Conservation (phyloP, 2,329 filamentous ascomycete species). For the Didymella exigua region DNA sequence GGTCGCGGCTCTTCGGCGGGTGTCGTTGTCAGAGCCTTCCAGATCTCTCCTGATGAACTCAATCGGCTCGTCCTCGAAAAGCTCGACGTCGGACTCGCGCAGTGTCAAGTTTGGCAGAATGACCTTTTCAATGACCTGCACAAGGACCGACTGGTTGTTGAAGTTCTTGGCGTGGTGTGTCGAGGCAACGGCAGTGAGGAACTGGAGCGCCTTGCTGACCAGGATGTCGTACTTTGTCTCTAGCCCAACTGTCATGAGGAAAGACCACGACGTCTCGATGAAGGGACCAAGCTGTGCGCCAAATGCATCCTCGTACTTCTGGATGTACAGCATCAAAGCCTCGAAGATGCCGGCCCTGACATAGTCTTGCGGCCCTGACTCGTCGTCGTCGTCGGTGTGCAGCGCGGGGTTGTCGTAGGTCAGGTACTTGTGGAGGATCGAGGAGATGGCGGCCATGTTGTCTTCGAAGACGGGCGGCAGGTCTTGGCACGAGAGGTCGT, state of each 20-base stretch:
- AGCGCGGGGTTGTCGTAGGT: slow-evolving; percentile 85
- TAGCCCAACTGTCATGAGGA: slow-evolving; percentile 82
- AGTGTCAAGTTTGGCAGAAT: slow-evolving; percentile 91
- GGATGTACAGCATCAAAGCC: slow-evolving; percentile 83
- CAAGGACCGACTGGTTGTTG: slow-evolving; percentile 78
- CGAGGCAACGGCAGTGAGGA: slow-evolving; percentile 85
- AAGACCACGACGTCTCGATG: slow-evolving; percentile 86
- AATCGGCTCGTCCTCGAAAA: slow-evolving; percentile 98
- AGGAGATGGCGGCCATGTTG: slow-evolving; percentile 76
- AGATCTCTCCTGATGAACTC: slow-evolving; percentile 96
- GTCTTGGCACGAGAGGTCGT: slow-evolving; percentile 97
- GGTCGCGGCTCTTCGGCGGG: slow-evolving; percentile 85
- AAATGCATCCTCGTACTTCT: slow-evolving; percentile 96
- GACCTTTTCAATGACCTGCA: slow-evolving; percentile 93
- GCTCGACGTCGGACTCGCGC: slow-evolving; percentile 89
- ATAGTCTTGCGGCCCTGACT: slow-evolving; percentile 81
- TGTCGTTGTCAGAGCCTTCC: slow-evolving; percentile 95
- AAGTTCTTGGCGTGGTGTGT: slow-evolving; percentile 81
- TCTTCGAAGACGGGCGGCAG: slow-evolving; percentile 94
- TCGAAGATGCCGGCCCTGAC: slow-evolving; percentile 95
- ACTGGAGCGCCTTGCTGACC: slow-evolving; percentile 92
- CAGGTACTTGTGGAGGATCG: slow-evolving; percentile 89
- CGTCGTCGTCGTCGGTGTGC: slow-evolving; percentile 84
- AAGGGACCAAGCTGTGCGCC: slow-evolving; percentile 79
- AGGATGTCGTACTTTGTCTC: slow-evolving; percentile 94